Conservation (phyloP, 306 rosid species). For the Trichosanthes cucumerina region DNA sequence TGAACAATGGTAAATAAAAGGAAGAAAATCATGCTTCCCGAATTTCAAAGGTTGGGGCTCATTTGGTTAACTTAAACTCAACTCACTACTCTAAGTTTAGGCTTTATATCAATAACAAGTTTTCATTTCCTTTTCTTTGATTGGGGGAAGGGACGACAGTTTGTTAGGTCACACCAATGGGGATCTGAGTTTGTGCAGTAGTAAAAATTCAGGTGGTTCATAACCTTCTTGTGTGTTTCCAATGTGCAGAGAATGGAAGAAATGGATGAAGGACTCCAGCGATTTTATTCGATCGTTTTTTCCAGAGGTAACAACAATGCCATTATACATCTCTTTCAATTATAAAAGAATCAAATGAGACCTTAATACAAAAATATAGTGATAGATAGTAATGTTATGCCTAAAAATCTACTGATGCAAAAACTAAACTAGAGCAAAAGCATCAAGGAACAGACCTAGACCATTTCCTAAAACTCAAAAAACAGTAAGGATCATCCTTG, state of each 20-base stretch:
- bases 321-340: background rate
- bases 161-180: conserved; percentile 3
- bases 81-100: background rate
- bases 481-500: background rate
- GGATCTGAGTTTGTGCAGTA: background rate
- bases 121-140: background rate
- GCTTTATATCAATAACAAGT: background rate
- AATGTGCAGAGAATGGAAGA: background rate
- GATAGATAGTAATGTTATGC: background rate
- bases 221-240: background rate
- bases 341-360: background rate
- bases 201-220: background rate
- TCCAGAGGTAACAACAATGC: background rate
- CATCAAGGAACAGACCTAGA: background rate
- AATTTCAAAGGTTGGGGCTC: background rate
- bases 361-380: background rate
- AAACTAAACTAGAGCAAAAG: background rate
- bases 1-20: background rate
- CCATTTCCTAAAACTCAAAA: background rate
- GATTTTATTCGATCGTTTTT: background rate
- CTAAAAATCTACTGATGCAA: background rate
- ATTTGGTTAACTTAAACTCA: background rate
- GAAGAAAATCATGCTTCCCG: background rate
- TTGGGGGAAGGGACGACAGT: background rate
- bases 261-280: background rate